phyloP scores from a whole-genome alignment of 441 rosid genomes.

The Populus hybrid region DNA sequence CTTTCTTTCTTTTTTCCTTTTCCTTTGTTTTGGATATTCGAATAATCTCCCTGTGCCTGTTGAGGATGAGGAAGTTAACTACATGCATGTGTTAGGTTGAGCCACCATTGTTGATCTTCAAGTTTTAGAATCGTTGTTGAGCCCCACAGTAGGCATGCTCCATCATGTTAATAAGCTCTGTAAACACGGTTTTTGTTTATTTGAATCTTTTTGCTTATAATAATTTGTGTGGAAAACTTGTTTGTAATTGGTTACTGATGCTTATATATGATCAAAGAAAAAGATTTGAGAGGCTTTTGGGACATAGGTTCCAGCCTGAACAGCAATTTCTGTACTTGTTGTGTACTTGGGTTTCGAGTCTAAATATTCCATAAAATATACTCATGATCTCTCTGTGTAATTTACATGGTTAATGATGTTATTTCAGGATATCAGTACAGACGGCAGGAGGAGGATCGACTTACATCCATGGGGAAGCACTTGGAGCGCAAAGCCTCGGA shows the following conservation, averaged over 20 bases:
- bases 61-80: neutral
- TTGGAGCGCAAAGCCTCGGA: slow-evolving; percentile 29
- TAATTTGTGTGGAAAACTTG: neutral
- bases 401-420: slow-evolving; percentile 13
- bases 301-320: neutral
- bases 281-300: slow-evolving; percentile 5
- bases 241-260: neutral
- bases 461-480: slow-evolving; percentile 31
- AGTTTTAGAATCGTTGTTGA: neutral
- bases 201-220: neutral
- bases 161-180: neutral
- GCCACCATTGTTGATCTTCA: neutral
- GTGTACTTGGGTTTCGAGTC: neutral
- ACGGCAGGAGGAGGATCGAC: slow-evolving; percentile 2
- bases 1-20: neutral
- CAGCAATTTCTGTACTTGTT: neutral
- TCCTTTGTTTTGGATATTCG: neutral
- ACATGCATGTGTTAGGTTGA: neutral
- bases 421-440: slow-evolving; percentile 13
- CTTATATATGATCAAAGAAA: neutral
- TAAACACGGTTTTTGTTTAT: slow-evolving; percentile 9
- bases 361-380: neutral
- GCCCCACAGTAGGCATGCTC: neutral
- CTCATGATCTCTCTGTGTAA: slow-evolving; percentile 2
- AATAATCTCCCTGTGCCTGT: neutral